Percentiles rank a stretch among this genome's conserved stretches.
These are phyloP conservation scores for Paramarasmius palmivorus DNA, from an alignment of 1,284 basidiomycete genomes.

Conservation along the genomic window DNA sequence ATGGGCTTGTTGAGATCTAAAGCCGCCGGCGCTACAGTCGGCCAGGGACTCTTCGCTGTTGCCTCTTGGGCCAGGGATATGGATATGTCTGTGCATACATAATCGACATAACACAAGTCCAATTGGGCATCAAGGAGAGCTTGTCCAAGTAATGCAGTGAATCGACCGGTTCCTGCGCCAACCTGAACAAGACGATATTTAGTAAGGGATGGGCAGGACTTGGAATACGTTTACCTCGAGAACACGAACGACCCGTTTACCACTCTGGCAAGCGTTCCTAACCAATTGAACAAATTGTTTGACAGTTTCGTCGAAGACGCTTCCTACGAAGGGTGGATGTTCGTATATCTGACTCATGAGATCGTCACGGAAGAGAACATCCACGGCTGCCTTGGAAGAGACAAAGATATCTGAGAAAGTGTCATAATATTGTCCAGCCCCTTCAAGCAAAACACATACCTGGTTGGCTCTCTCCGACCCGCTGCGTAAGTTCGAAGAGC, in stretches of 20 bases:
- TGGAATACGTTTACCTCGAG: constrained; percentile 20
- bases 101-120: constrained; percentile 20
- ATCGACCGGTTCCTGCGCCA: constrained; percentile 19
- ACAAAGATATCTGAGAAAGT: background rate
- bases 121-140: constrained; percentile 19
- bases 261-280: constrained; percentile 8
- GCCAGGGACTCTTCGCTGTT: constrained; percentile 18
- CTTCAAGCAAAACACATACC: background rate
- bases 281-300: constrained; percentile 18
- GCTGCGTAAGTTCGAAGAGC: constrained; percentile 1
- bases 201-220: background rate
- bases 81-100: constrained; percentile 22
- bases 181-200: background rate
- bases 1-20: constrained; percentile 20
- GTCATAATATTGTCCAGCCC: too few relatives aligned
- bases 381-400: constrained; percentile 16
- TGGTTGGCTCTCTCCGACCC: background rate
- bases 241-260: constrained; percentile 23
- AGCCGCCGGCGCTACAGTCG: constrained; percentile 18
- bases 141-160: constrained; percentile 21
- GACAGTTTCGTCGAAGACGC: constrained; percentile 17
- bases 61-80: constrained; percentile 21
- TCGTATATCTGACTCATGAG: constrained; percentile 23
- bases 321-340: constrained; percentile 17
- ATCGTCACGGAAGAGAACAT: constrained; percentile 22